Conservation (phyloP, 371 early-diverging fungal genomes). For the Mortierella sp. region DNA sequence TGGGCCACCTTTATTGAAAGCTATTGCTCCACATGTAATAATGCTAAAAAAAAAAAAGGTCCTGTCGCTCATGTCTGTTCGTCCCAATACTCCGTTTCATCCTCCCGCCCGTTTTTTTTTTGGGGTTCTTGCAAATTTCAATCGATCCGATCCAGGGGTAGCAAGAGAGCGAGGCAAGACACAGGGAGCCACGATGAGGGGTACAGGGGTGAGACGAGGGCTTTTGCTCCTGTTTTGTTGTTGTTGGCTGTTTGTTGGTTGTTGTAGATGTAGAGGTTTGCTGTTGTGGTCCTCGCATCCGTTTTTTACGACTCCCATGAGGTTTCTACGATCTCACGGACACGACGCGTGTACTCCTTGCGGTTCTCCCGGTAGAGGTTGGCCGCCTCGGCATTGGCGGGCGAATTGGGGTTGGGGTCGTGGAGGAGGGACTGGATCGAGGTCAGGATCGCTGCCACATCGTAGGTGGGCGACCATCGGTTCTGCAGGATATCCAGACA, state of each 20-base stretch:
- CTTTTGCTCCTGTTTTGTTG: not conserved
- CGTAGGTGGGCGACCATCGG: conserved; percentile 98
- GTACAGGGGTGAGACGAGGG: not conserved
- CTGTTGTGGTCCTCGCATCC: not conserved
- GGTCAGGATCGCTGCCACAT: conserved; percentile 96
- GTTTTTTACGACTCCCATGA: conserved; percentile 82
- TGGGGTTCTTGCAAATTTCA: not conserved
- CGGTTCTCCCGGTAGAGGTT: conserved; percentile 93
- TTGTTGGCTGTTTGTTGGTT: not conserved
- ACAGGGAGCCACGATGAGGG: not conserved
- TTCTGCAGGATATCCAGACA: conserved; percentile 99
- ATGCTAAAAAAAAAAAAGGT: too few species aligned
- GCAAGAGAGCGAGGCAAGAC: not conserved
- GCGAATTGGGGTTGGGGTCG: conserved; percentile 98
- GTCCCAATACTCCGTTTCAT: not conserved
- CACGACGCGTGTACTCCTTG: conserved; percentile 94
- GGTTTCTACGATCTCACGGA: conserved; percentile 94
- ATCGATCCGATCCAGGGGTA: not conserved
- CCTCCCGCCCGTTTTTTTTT: not conserved
- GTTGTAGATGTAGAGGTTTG: not conserved
- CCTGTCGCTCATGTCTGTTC: too few species aligned
- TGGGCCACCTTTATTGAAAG: too few species aligned
- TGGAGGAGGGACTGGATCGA: conserved; percentile 98
- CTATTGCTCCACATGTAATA: too few species aligned
- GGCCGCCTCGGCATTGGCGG: conserved; percentile 99